Evolutionary conservation across 192 early-diverging fungal species (phyloP), one percentile per base, ranked within the genome.

Genomic region (Coemansia sp.): DNA sequence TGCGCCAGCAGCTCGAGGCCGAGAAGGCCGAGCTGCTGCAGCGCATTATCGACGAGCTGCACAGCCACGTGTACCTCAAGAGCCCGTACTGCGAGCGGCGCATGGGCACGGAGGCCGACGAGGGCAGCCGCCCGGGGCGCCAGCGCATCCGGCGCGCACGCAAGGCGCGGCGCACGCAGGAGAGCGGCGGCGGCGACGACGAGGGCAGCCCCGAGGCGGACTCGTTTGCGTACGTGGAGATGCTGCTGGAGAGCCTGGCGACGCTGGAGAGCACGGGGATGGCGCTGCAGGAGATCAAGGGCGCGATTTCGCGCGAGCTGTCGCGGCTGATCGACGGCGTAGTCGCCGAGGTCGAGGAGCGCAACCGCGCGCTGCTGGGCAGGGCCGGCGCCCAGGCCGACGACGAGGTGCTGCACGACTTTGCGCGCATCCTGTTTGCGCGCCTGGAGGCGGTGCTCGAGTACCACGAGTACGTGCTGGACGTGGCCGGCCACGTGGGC

Each of bases 61-160:
- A 90, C 43, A 89, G 83, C 63, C 88, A 90, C 62, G 65, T 92
- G 6, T 92, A 92, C 73, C 59, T 92, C 2, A 92, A 90, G 40
- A 90, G 86, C 31, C 82, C 86, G 11, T 90, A 90, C 55, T 88
- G 88, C 54, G 89, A 88, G 62, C 76, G 81, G 10, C 74, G 74
- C 23, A 68, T 67, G 66, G 76, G 69, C 19, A 24, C 70, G 1
- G 80, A 69, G 28, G 69, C 60, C 46, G 73, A 77, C 21, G 75
- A 75, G 29, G 62, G 28, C 28, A 54, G 50, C 11, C 56, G 35
- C 1, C 53, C 43, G n/a, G 46, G 59, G 4, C 52, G 53, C 16
- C 52, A 42, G 49, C 59, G 59, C 6, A 42, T 58, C 16, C 62
- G 67, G 40, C 47, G 62, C 8, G 86, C 49, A 54, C 74, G 56